phyloP scores from a whole-genome alignment of 805 yeast species.

The Wickerhamomyces hampshirensis region DNA sequence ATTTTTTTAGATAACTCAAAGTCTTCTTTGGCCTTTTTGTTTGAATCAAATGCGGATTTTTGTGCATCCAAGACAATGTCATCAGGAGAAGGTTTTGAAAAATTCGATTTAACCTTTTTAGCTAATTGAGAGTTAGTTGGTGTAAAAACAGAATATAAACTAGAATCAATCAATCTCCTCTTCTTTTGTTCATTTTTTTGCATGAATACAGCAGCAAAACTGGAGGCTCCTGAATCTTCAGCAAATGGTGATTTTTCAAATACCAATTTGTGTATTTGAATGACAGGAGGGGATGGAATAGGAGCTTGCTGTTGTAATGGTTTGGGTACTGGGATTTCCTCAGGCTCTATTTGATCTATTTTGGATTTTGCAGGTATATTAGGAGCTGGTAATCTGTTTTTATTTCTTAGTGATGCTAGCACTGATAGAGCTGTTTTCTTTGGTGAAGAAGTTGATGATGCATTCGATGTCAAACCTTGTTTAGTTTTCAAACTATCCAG shows the following conservation, averaged over 20 bases:
- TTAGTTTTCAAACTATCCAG: constrained; percentile 21
- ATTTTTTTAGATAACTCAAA: constrained; percentile 21
- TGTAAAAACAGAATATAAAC: constrained; percentile 28
- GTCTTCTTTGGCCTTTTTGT: constrained; percentile 24
- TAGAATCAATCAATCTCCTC: constrained; percentile 21
- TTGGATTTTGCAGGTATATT: not conserved
- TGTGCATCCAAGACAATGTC: constrained; percentile 64
- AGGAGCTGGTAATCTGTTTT: not conserved
- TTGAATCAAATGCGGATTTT: constrained; percentile 35
- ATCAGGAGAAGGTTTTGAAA: constrained; percentile 77
- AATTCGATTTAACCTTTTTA: constrained; percentile 42
- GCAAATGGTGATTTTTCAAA: constrained; percentile 8
- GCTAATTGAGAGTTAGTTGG: constrained; percentile 34
- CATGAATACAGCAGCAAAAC: not conserved
- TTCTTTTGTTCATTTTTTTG: constrained; percentile 3
- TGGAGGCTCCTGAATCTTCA: constrained; percentile 1
- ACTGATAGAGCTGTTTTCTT: constrained; percentile 2
- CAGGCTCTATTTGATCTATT: not conserved
- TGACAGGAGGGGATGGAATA: constrained; percentile 2
- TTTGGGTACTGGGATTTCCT: too few species aligned
- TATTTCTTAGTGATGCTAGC: constrained; percentile 1
- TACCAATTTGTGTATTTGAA: constrained; percentile 3
- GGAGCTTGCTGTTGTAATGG: too few species aligned
- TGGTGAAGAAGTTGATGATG: not conserved
- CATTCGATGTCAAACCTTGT: constrained; percentile 2